Base-by-base conservation (phyloP, 1,139 yeast species). In the Debaryomycetaceae sp. region DNA sequence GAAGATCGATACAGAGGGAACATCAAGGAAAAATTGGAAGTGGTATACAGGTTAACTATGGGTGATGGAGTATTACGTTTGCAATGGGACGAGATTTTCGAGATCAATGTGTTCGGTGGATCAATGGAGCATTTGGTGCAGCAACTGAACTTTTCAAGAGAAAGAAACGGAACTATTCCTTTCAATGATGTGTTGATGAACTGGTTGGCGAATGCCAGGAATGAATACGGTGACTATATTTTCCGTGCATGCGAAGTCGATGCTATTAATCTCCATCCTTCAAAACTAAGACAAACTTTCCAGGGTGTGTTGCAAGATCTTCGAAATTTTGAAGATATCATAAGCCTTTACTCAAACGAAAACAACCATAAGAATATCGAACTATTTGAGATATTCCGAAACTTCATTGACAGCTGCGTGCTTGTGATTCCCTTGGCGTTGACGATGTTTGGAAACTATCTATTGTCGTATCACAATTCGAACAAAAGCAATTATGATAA, bases 371-470 rank as follows among this genome's bases (percentile, higher is more conserved):
- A 37, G 19, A 36, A 44, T 3, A 19, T 22, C 11, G 45, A 52
- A 28, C 44, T 53, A 6, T 53, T 49, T 24, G 47, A 55, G 30
- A 36, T 41, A 5, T 50, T 57, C 30, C 51, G 52, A 22, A 17
- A 17, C 5, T 35, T 35, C 14, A 15, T 35, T 5, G 17, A 11
- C 3, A 4, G 7, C 7, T 11, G 17, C 19, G 22, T 17, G 1
- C 41, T 56, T 9, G 50, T 53, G 31, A 47, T 57, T 18, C 62
- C 63, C 6, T 42, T 58, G 17, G 59, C 61, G 5, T 54, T 55
- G 26, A 48, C 59, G 13, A 49, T 58, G 50, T 55, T 53, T 38
- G 61, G 58, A 6, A 53, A 50, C 31, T 58, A 59, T 61, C 48
- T 53, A 7, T 41, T 54, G 19, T 41, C 55, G 18, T 58, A 34